These are phyloP conservation scores for Pseudogymnoascus sp. DNA, from an alignment of 2,329 filamentous ascomycete genomes.

Conservation along the genomic window DNA sequence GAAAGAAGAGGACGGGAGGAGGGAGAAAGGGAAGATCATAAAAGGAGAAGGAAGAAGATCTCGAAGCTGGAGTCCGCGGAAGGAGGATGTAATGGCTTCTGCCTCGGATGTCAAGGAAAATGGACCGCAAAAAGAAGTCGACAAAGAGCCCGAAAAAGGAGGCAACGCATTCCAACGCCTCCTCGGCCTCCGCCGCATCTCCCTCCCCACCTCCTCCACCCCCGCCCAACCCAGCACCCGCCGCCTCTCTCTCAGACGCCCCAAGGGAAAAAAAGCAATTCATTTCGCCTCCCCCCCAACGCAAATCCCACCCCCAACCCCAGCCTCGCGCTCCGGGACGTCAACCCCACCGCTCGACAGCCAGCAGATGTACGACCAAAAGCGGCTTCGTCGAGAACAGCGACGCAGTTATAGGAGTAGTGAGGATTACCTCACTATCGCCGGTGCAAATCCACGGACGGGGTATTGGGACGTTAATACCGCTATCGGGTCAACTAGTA, in stretches of 20 bases:
- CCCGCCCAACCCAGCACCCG: not conserved
- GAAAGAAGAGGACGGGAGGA: not conserved
- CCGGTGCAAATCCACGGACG: constrained; percentile 49
- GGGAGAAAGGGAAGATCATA: not conserved
- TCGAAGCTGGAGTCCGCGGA: not conserved
- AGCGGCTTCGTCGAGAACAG: constrained; percentile 24
- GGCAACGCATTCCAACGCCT: not conserved
- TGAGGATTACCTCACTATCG: constrained; percentile 50
- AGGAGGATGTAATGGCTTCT: not conserved
- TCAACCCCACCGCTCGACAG: constrained; percentile 26
- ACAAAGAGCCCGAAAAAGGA: not conserved
- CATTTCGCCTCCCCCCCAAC: constrained; percentile 6
- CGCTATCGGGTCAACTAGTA: constrained; percentile 24
- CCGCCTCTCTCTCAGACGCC: not conserved
- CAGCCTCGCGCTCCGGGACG: not conserved
- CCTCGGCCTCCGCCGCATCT: not conserved
- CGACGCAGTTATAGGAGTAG: constrained; percentile 42
- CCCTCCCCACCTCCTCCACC: not conserved
- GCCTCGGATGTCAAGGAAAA: not conserved
- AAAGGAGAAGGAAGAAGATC: not conserved
- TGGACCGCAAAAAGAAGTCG: not conserved
- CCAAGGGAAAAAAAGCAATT: constrained; percentile 26
- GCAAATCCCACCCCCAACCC: not conserved
- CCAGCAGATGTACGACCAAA: constrained; percentile 15
- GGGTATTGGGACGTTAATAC: constrained; percentile 44